Evolutionary conservation across 2,329 filamentous ascomycete species (phyloP), one percentile per base, ranked within the genome.

Genomic region (Penicillium fuscoglaucum): DNA sequence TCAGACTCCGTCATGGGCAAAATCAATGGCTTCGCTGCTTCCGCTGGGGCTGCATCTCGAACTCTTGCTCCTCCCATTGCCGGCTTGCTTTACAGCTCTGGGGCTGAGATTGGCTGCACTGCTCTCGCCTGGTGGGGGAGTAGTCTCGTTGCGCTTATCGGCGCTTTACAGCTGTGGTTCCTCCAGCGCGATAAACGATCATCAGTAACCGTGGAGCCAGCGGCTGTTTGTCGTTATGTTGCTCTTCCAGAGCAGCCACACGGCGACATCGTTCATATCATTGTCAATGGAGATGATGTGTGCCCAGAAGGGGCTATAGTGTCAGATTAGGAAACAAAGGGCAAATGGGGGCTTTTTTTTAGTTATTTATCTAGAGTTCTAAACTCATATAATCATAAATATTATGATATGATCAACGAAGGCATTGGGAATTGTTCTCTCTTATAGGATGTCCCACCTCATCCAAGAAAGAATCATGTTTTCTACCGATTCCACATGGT

Each of bases 21-120:
- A 65, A 88, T 91, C 71, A 91, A 91, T 62, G 88, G 88, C 0
- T 76, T 90, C 9, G 87, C 88, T 48, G 89, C 89, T 60, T 88
- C 85, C 3, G 87, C 85, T 1, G 88, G 87, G n/a, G 89, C 88
- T 21, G 83, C 86, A 5, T 87, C 86, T 58, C 82, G 88, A n/a
- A 90, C 87, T 0, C 70, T 90, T 40, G 87, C 87, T 1, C 88
- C 87, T 24, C 88, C 88, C 0, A 74, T 90, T 29, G 86, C 86
- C 2, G 88, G 88, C 2, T 80, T 86, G 33, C 78, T 91, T 5
- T 91, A 90, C 66, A 84, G 85, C 17, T 68, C 84, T 3, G 87
- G 87, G 5, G 82, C 80, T 33, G 74, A 81, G 26, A 75, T 84
- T 28, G 77, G 80, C 10, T 85, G 84, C 59, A 87, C 84, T 2